These are phyloP conservation scores for Fusarium sp. DNA, from an alignment of 2,329 filamentous ascomycete species.

Conservation along the genomic window DNA sequence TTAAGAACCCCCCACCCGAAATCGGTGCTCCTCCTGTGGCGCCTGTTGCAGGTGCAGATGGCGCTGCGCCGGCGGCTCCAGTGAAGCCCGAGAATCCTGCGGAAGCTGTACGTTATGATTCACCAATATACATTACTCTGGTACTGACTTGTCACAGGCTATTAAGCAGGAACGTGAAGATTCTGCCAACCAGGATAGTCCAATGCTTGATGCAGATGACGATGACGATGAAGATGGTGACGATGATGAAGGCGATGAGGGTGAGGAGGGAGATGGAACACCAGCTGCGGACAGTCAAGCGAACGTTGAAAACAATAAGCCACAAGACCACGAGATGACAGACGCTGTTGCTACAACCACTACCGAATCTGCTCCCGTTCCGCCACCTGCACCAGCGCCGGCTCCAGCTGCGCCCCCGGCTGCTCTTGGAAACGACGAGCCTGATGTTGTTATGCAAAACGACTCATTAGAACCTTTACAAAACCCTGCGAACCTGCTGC, in stretches of 20 bases:
- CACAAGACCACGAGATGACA: slow-evolving; percentile 55
- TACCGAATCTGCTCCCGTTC: slow-evolving; percentile 32
- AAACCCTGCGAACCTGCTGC: slow-evolving; percentile 51
- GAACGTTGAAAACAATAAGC: slow-evolving; percentile 49
- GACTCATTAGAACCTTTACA: slow-evolving; percentile 41
- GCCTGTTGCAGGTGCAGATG: slow-evolving; percentile 53
- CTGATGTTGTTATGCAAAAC: slow-evolving; percentile 46
- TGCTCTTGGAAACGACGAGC: slow-evolving; percentile 37
- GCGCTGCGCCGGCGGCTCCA: slow-evolving; percentile 54
- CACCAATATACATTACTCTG: background rate
- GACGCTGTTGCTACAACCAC: slow-evolving; percentile 51
- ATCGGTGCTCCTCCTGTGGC: slow-evolving; percentile 52
- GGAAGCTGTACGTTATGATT: slow-evolving; percentile 48
- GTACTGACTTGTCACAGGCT: slow-evolving; percentile 50
- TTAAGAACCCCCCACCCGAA: slow-evolving; percentile 65
- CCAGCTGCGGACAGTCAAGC: slow-evolving; percentile 45
- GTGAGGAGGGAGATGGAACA: slow-evolving; percentile 60
- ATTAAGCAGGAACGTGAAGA: slow-evolving; percentile 61
- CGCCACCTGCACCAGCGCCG: slow-evolving; percentile 12
- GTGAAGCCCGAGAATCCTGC: slow-evolving; percentile 55
- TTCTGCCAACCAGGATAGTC: slow-evolving; percentile 61
- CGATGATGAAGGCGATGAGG: slow-evolving; percentile 62
- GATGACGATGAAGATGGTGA: slow-evolving; percentile 62
- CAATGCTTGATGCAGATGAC: slow-evolving; percentile 66
- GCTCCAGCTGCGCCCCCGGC: slow-evolving; percentile 6